Evolutionary conservation across 768 basidiomycete genomes (phyloP), one percentile per base, ranked within the genome.

Genomic region (Termitomyces eurrhizus): DNA sequence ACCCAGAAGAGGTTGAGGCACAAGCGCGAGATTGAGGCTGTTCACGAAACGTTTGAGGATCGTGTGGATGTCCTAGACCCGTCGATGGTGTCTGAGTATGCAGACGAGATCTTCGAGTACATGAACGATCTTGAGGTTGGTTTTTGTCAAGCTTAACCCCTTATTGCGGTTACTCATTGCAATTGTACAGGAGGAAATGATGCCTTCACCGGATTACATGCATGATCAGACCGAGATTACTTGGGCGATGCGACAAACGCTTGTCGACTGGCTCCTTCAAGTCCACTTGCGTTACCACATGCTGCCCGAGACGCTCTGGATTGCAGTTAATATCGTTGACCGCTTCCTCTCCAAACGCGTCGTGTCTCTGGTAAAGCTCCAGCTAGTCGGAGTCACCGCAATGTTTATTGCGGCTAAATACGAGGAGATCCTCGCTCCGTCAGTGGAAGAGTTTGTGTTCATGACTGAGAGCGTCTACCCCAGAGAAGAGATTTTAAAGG

Each of bases 331-430:
- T 78, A 88, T 99, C 62, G 84, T 96, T 64, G 93, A 96, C 71
- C 90, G 93, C 63, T 95, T 96, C 81, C 80, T 96, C 52, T 92
- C 90, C 54, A 87, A 89, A 69, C 88, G 93, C 36, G 87, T 92
- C 58, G 93, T 96, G 18, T 92, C 90, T 4, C 78, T 95, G 44
- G 84, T 91, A 68, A 96, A 95, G 76, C 86, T 96, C 52, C 93
- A 96, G 76, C 88, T 99, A 32, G 97, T 99, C 58, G 97, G 97
- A 32, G 92, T 99, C 62, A 97, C 95, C 0, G 96, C 97, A 52
- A 95, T 99, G 91, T 98, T 98, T 80, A 89, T 99, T 66, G 97
- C 97, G 0, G 90, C 94, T 60, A 99, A 99, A 75, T 99, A 98
- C 78, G 97, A 99, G 75, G 97, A 99, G 75, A 98, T 99, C 69